phyloP scores from a whole-genome alignment of 1,284 basidiomycete genomes.

The Cerioporus squamosus region DNA sequence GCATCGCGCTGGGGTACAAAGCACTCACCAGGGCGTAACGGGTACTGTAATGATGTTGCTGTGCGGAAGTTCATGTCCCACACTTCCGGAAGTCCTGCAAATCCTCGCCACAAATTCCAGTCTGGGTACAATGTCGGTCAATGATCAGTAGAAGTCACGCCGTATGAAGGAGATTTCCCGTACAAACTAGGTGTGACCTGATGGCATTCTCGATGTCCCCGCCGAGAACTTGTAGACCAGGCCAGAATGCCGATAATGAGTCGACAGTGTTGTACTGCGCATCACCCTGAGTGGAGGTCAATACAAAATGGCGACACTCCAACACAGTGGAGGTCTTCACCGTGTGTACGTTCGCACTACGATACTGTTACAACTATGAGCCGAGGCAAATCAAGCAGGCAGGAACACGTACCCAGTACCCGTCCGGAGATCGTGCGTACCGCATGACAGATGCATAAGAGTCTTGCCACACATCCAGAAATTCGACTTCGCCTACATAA shows the following conservation, averaged over 20 bases:
- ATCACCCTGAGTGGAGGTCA: slow-evolving; percentile 52
- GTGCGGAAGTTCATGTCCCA: slow-evolving; percentile 79
- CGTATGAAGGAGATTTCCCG: too few species aligned
- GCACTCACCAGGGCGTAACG: slow-evolving; percentile 72
- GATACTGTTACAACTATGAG: slow-evolving; percentile 51
- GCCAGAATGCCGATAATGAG: slow-evolving; percentile 88
- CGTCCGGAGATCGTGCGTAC: slow-evolving; percentile 79
- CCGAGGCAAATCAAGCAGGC: slow-evolving; percentile 2
- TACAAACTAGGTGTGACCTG: slow-evolving; percentile 83
- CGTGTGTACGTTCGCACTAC: slow-evolving; percentile 76
- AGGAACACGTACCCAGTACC: slow-evolving; percentile 74
- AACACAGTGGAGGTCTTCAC: slow-evolving; percentile 14
- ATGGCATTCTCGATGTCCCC: slow-evolving; percentile 91
- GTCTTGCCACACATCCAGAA: slow-evolving; percentile 92
- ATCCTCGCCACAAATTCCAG: slow-evolving; percentile 89
- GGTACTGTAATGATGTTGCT: slow-evolving; percentile 83
- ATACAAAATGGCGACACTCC: too few species aligned
- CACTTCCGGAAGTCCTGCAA: slow-evolving; percentile 87
- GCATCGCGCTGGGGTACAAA: background rate
- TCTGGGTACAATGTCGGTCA: slow-evolving; percentile 61
- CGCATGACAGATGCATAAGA: slow-evolving; percentile 89
- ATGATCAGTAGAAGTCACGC: too few species aligned
- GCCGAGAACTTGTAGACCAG: slow-evolving; percentile 85
- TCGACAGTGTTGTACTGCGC: slow-evolving; percentile 75
- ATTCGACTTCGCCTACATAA: slow-evolving; percentile 78